Percentiles rank a stretch among this genome's conserved stretches.
Conservation (phyloP, 306 rosid species). For the Acacia confusa region DNA sequence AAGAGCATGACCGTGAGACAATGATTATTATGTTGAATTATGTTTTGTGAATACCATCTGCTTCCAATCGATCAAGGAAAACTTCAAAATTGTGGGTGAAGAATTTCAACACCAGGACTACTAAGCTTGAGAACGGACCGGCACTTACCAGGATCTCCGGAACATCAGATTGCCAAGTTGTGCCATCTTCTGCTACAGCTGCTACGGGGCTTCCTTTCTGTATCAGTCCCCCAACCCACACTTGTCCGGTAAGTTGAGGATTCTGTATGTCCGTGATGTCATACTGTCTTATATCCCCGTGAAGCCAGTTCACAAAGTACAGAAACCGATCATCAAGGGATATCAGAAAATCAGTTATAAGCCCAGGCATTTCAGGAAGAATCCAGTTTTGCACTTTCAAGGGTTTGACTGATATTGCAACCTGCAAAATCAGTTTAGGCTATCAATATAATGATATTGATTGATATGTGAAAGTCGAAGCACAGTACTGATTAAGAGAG, state of each 20-base stretch:
- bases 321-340: background rate
- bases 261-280: background rate
- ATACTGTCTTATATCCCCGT: background rate
- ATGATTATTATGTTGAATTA: background rate
- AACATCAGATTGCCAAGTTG: slow-evolving; percentile 4
- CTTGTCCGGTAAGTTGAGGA: background rate
- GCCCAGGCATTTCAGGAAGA: background rate
- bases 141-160: slow-evolving; percentile 23
- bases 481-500: background rate
- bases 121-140: background rate
- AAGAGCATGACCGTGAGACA: background rate
- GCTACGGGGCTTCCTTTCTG: background rate
- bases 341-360: background rate
- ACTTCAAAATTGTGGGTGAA: background rate
- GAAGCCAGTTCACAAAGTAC: background rate
- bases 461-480: background rate
- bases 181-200: background rate
- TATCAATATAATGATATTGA: background rate
- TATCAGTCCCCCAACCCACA: background rate
- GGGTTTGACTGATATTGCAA: background rate
- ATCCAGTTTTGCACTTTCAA: background rate
- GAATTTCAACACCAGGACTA: background rate
- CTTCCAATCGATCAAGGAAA: background rate
- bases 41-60: background rate
- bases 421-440: background rate